Evolutionary conservation across 257 asterid species (phyloP).

Genomic region (Gentiana dahurica): DNA sequence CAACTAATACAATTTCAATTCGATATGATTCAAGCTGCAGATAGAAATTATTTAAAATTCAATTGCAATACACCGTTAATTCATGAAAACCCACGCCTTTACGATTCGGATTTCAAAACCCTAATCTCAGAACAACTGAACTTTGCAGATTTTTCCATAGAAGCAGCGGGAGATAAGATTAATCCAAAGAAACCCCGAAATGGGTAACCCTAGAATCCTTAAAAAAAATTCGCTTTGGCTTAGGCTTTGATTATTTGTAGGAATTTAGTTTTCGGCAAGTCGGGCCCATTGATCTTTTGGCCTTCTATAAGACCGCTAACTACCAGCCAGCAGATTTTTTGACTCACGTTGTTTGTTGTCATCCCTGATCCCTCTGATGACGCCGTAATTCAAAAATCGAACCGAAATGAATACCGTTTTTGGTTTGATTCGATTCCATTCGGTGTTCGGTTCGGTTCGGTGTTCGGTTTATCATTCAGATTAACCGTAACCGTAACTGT

Average conservation of each 20-base stretch:
- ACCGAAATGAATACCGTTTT: too few relatives aligned
- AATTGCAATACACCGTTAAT: slow-evolving; percentile 11
- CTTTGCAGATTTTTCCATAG: not conserved
- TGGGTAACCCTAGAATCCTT: slow-evolving; percentile 22
- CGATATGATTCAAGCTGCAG: slow-evolving; percentile 16
- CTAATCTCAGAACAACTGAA: not conserved
- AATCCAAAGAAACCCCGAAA: slow-evolving; percentile 19
- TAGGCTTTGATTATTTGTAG: not conserved
- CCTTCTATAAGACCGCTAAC: too few relatives aligned
- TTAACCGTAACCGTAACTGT: too few relatives aligned
- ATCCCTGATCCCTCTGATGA: too few relatives aligned
- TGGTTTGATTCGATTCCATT: too few relatives aligned
- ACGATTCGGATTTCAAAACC: slow-evolving; percentile 6
- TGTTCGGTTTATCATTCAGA: too few relatives aligned
- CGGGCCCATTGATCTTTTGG: too few relatives aligned
- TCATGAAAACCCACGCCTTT: not conserved
- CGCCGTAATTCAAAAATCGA: too few relatives aligned
- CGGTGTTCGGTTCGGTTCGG: too few relatives aligned
- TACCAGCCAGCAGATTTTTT: too few relatives aligned
- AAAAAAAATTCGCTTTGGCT: slow-evolving; percentile 3
- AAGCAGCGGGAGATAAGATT: not conserved
- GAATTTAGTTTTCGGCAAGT: not conserved
- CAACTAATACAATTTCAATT: slow-evolving; percentile 17
- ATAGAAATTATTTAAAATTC: slow-evolving; percentile 18
- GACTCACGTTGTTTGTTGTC: too few relatives aligned